Percentiles rank a stretch among this genome's conserved stretches.
Conservation (phyloP, 129 eudicot genomes). For the Pittosporum tobira region DNA sequence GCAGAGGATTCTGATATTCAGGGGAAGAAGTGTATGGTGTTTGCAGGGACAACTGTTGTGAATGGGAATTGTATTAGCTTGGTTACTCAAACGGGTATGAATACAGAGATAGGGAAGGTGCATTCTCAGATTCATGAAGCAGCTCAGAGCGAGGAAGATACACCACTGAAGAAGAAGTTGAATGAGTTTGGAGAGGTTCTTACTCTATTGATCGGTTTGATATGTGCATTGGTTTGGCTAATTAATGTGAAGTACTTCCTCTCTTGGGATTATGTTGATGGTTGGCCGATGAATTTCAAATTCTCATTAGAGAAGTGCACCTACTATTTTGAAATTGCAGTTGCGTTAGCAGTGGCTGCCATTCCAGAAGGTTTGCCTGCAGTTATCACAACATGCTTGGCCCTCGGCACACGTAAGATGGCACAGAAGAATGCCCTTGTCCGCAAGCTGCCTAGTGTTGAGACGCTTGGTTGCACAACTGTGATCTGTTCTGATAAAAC, state of each 20-base stretch:
- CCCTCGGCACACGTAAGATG: constrained; percentile 93
- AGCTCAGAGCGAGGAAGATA: constrained; percentile 56
- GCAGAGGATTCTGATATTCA: too few relatives aligned
- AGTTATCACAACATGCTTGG: constrained; percentile 89
- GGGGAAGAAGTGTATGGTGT: too few relatives aligned
- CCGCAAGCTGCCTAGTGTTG: constrained; percentile 88
- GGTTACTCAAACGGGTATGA: too few relatives aligned
- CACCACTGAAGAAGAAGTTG: constrained; percentile 79
- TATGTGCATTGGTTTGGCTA: constrained; percentile 79
- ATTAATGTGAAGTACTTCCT: constrained; percentile 76
- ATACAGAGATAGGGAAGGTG: too few relatives aligned
- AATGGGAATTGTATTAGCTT: too few relatives aligned
- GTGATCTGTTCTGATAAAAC: constrained; percentile 93
- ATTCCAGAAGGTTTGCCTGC: constrained; percentile 96
- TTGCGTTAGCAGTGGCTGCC: constrained; percentile 92
- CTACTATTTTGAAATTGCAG: constrained; percentile 82
- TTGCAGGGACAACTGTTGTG: too few relatives aligned
- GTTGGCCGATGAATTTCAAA: constrained; percentile 75
- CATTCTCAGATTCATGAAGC: too few relatives aligned
- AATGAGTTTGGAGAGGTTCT: constrained; percentile 85
- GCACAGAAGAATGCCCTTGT: constrained; percentile 90
- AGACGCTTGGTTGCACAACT: constrained; percentile 95
- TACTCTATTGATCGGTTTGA: constrained; percentile 63
- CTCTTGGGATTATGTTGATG: constrained; percentile 70
- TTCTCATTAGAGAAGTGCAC: constrained; percentile 92